Base-by-base conservation (phyloP, 805 yeast genomes). In the Yarrowia sp. region DNA sequence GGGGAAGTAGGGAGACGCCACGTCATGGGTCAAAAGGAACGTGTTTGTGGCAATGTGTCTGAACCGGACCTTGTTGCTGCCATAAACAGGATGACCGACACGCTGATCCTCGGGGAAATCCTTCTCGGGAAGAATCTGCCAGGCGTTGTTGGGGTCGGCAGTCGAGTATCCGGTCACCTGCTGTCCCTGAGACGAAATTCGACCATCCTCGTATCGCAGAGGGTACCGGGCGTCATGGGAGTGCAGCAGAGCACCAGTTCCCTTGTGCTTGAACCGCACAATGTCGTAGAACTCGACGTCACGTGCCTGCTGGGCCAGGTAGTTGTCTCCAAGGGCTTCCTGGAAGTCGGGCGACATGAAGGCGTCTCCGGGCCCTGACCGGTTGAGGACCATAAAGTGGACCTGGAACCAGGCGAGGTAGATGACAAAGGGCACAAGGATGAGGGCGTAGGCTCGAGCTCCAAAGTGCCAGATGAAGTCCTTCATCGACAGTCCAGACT, bases 281-380 rank as follows among this genome's bases (percentile, higher is more conserved):
- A 85, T 78, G 76, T 96, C 98, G 75, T 86, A 84, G 77, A 84
- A 94, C 73, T 92, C 85, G 53, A 95, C 86, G 42, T 84, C 87
- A 73, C 86, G 88, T 2, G 97, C 86, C 40, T 86, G 86, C 73
- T 80, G 84, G 14, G 94, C 90, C 74, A 90, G 77, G 32, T 90
- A 87, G 64, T 93, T 90, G 76, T 95, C 99, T 45, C 87, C 88
- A 66, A 95, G 83, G 42, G 97, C 89, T 75, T 92, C 97, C 81
- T 95, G 98, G 84, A 95, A 95, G 70, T 89, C 93, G 8, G 95
- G 84, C n/a, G 95, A 86, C 99, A 95, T 95, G 77, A 94, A 92
- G 2, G 84, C 83, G 77, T 95, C 98, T 71, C 99, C 99, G 5
- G 98, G 95, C 38, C 99, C 99, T 1, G 98, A 93, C 73, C 85